phyloP scores from a whole-genome alignment of 164 flowering plant genomes.

The Vitis rupestris region DNA sequence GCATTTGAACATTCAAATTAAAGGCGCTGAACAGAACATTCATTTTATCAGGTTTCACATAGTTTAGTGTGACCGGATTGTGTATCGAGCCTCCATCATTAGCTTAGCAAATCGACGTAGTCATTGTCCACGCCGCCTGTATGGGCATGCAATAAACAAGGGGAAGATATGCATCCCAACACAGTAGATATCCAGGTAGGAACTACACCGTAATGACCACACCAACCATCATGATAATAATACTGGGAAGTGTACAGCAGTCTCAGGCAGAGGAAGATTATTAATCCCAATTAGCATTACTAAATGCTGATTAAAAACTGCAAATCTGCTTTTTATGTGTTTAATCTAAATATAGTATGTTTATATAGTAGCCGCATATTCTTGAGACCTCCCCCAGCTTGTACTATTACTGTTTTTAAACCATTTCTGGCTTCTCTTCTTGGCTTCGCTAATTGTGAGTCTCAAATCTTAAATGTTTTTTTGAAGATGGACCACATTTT shows the following conservation, averaged over 20 bases:
- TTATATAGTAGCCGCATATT: constrained; percentile 42
- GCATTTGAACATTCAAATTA: too few species aligned
- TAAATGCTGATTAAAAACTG: background rate
- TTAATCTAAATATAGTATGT: background rate
- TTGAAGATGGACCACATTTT: constrained; percentile 20
- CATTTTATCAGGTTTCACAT: constrained; percentile 3
- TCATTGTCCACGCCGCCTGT: constrained; percentile 19
- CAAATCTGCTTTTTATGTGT: constrained; percentile 2
- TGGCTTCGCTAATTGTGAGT: constrained; percentile 1
- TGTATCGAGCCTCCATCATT: constrained; percentile 3
- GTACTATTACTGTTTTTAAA: constrained; percentile 13
- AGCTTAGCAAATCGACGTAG: constrained; percentile 10
- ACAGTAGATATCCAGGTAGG: constrained; percentile 13
- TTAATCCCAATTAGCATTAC: background rate
- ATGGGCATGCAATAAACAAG: constrained; percentile 6
- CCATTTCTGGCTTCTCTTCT: background rate
- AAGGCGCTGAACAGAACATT: background rate
- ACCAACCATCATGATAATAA: constrained; percentile 2
- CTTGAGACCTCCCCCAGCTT: constrained; percentile 44
- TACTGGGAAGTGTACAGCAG: too few species aligned
- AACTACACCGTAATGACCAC: constrained; percentile 4
- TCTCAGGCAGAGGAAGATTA: background rate
- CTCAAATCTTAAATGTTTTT: background rate
- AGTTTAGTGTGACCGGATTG: constrained; percentile 6
- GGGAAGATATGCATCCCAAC: constrained; percentile 4